Evolutionary conservation across 208 protist genomes (phyloP).

Genomic region (Naegleria gruberi): DNA sequence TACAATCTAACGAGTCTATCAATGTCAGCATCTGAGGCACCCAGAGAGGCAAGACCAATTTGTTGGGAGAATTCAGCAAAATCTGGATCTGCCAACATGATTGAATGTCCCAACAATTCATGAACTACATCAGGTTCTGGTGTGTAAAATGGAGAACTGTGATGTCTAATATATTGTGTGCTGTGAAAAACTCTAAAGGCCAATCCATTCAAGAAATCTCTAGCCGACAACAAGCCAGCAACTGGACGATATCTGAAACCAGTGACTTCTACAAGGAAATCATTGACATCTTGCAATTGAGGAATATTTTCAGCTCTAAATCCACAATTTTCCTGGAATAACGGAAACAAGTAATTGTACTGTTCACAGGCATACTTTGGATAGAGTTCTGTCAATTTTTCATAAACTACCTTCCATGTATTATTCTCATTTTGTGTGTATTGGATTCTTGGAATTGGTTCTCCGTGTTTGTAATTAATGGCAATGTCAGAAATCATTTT

Average conservation of each 20-base stretch:
- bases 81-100: conserved; percentile 82
- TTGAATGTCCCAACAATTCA: conserved; percentile 85
- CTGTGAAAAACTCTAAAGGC: conserved; percentile 90
- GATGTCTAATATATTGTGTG: conserved; percentile 93
- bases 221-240: conserved; percentile 76
- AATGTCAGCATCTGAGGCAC: conserved; percentile 82
- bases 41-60: conserved; percentile 90
- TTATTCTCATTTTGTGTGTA: conserved; percentile 78
- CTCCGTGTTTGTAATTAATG: conserved; percentile 63
- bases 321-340: conserved; percentile 80
- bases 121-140: conserved; percentile 89
- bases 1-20: conserved; percentile 77
- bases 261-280: conserved; percentile 40
- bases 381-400: conserved; percentile 72
- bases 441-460: conserved; percentile 70
- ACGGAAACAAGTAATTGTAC: conserved; percentile 79
- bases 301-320: conserved; percentile 74
- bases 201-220: conserved; percentile 88
- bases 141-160: conserved; percentile 82
- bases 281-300: conserved; percentile 60
- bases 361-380: conserved; percentile 81
- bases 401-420: conserved; percentile 73
- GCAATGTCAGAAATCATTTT: conserved; percentile 57
- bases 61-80: conserved; percentile 90
- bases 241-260: conserved; percentile 84